These are phyloP conservation scores for Lodderomyces theae DNA, from an alignment of 1,139 yeast genomes.

Conservation along the genomic window DNA sequence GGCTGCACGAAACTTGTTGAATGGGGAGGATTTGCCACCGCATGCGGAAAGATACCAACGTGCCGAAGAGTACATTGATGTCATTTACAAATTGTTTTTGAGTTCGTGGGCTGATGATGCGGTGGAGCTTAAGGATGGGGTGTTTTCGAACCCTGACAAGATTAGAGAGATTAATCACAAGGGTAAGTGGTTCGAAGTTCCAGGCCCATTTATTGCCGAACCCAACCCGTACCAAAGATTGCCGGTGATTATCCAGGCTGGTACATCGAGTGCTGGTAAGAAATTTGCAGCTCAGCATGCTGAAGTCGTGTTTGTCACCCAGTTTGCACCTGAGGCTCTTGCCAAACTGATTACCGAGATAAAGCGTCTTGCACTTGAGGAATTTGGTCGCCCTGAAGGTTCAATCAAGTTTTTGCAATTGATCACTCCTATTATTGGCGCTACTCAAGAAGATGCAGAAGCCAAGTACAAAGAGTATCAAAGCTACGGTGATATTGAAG, in stretches of 20 bases:
- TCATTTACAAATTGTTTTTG: slow-evolving; percentile 35
- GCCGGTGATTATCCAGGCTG: slow-evolving; percentile 48
- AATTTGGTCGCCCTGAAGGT: slow-evolving; percentile 32
- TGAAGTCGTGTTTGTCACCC: slow-evolving; percentile 39
- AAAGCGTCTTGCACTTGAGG: slow-evolving; percentile 27
- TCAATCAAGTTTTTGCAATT: slow-evolving; percentile 35
- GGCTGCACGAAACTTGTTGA: slow-evolving; percentile 36
- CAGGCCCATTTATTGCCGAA: slow-evolving; percentile 44
- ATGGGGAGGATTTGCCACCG: slow-evolving; percentile 30
- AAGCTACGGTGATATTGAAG: slow-evolving; percentile 35
- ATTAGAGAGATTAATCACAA: slow-evolving; percentile 40
- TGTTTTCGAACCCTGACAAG: slow-evolving; percentile 38
- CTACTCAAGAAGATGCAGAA: slow-evolving; percentile 35
- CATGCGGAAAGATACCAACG: slow-evolving; percentile 37
- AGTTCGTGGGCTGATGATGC: slow-evolving; percentile 50
- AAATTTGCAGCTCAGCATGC: slow-evolving; percentile 47
- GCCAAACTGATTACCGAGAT: slow-evolving; percentile 27
- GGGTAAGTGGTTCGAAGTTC: slow-evolving; percentile 40
- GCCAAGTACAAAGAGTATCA: slow-evolving; percentile 28
- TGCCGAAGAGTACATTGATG: slow-evolving; percentile 40
- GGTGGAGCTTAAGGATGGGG: slow-evolving; percentile 30
- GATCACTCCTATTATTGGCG: slow-evolving; percentile 32
- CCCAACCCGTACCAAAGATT: slow-evolving; percentile 43
- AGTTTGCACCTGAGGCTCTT: slow-evolving; percentile 28
- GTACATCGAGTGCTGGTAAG: slow-evolving; percentile 43